Evolutionary conservation across 495 filamentous ascomycete species (phyloP).

Genomic region (Lasiosphaeria hispida): DNA sequence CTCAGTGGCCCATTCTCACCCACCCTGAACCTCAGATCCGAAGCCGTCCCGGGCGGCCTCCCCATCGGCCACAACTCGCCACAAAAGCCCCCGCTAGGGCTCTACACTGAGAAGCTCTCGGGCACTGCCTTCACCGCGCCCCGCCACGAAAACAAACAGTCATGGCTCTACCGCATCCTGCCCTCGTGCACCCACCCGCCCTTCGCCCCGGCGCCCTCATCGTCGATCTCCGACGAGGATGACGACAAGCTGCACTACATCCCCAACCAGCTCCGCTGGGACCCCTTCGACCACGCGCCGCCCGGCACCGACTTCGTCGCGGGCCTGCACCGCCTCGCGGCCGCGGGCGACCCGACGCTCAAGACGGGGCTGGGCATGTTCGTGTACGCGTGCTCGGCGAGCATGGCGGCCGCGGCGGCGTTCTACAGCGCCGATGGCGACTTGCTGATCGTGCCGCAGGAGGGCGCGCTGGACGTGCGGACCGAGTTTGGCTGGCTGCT

Average conservation of each 20-base stretch:
- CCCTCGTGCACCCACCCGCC: conserved; percentile 78
- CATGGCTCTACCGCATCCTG: conserved; percentile 92
- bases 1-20: background rate
- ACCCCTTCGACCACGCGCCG: conserved; percentile 73
- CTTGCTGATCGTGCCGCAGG: conserved; percentile 79
- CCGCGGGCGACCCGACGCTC: conserved; percentile 76
- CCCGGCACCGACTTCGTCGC: conserved; percentile 70
- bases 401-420: conserved; percentile 33
- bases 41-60: conserved; percentile 47
- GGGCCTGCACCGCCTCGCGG: conserved; percentile 72
- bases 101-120: conserved; percentile 92
- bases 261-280: conserved; percentile 90
- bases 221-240: conserved; percentile 15
- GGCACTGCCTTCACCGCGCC: conserved; percentile 93
- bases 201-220: conserved; percentile 51
- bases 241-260: conserved; percentile 58
- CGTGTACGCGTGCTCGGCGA: conserved; percentile 52
- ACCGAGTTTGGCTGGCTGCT: conserved; percentile 80
- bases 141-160: conserved; percentile 81
- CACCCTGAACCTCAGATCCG: conserved; percentile 32
- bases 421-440: conserved; percentile 94
- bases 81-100: conserved; percentile 77
- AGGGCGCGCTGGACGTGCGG: conserved; percentile 80
- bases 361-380: conserved; percentile 81
- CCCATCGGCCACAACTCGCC: conserved; percentile 76